Evolutionary conservation across 345 rosid genomes (phyloP), one percentile per base, ranked within the genome.

Genomic region (Aegle marmelos): DNA sequence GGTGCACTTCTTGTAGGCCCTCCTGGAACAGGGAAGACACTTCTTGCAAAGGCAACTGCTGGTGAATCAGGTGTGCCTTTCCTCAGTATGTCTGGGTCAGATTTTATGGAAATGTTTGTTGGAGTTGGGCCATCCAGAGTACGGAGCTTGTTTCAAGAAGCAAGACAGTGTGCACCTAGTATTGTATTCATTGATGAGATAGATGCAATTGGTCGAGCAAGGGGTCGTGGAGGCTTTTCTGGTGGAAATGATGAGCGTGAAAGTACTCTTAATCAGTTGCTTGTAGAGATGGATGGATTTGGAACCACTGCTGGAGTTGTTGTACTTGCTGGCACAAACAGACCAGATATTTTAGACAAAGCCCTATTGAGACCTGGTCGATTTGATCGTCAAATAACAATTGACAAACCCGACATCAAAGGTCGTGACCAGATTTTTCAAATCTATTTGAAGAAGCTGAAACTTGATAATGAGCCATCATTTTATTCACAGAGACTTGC

Each of bases 261-360:
- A 80, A 85, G 86, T 77, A 87, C 89, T 61, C 90, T 89, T 50
- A 89, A 87, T 70, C 90, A 86, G 77, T 79, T 89, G 79, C 86
- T 89, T 54, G 89, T 87, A 21, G 89, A 89, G 70, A 89, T 89
- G 92, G 90, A 87, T 86, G 92, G 92, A 70, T 87, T 87, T 84
- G 90, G 88, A 79, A 87, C 89, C 7, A 87, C 89, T 9, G 63
- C 90, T 21, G 89, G 90, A 50, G 89, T 89, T 30, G 86, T 89
- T 72, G 88, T 89, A 19, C 87, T 87, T 68, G 90, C 89, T 78
- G 89, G 87, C 11, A 86, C 90, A 27, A 89, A 87, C 74, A 81
- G 88, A 74, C 88, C 89, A 4, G 86, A 84, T 79, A 84, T 87
- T 71, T 73, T 89, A 57, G 92, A 89, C 66, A 84, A 76, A 76